These are phyloP conservation scores for Onygena corvina DNA, from an alignment of 2,329 filamentous ascomycete genomes.

Conservation along the genomic window DNA sequence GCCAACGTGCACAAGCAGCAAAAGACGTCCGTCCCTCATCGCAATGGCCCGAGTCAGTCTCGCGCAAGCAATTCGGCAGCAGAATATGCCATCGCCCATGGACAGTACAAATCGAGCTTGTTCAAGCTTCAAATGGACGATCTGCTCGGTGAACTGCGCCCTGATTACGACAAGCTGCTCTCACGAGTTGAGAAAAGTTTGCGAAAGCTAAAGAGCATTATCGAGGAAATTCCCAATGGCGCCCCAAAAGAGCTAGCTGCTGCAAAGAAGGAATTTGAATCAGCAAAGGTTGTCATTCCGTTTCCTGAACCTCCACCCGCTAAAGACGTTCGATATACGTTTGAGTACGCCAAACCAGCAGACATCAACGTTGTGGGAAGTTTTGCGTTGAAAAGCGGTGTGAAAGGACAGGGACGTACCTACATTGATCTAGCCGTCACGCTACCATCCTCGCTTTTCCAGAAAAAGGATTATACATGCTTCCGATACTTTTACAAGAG, in stretches of 20 bases:
- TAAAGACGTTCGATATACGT: slow-evolving; percentile 66
- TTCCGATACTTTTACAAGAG: slow-evolving; percentile 90
- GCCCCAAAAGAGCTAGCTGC: slow-evolving; percentile 46
- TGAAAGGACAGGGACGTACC: slow-evolving; percentile 45
- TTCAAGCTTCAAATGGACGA: slow-evolving; percentile 59
- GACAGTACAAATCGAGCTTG: slow-evolving; percentile 53
- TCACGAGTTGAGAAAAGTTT: slow-evolving; percentile 43
- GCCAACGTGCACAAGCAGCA: slow-evolving; percentile 17
- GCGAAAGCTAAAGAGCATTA: slow-evolving; percentile 43
- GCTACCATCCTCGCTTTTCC: slow-evolving; percentile 69
- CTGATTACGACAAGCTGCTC: slow-evolving; percentile 47
- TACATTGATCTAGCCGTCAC: slow-evolving; percentile 73
- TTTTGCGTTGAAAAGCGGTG: slow-evolving; percentile 64
- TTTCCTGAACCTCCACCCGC: slow-evolving; percentile 71
- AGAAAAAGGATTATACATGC: slow-evolving; percentile 89
- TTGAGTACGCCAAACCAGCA: slow-evolving; percentile 62
- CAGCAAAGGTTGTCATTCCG: slow-evolving; percentile 60
- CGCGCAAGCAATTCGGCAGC: slow-evolving; percentile 22
- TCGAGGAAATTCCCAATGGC: slow-evolving; percentile 45
- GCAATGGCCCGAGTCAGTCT: slow-evolving; percentile 12
- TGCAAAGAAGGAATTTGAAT: slow-evolving; percentile 55
- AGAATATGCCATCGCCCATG: slow-evolving; percentile 32
- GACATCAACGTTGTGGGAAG: slow-evolving; percentile 82
- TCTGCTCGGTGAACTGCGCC: slow-evolving; percentile 45
- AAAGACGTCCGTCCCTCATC: slow-evolving; percentile 1